phyloP scores from a whole-genome alignment of 495 filamentous ascomycete genomes.

The Aspergillus mulundensis region DNA sequence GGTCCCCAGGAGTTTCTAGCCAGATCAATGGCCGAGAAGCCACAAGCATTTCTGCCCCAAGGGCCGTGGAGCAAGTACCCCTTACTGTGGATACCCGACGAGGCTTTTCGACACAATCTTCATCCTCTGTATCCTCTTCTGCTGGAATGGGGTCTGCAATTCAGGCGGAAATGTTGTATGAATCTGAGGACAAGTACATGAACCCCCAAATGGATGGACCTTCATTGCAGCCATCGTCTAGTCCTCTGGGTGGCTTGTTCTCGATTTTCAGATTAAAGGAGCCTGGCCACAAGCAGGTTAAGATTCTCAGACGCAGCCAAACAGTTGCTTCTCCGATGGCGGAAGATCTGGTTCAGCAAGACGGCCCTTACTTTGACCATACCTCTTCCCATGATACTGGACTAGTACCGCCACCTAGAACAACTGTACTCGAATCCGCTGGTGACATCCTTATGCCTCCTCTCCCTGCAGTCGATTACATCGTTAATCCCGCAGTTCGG shows the following conservation, averaged over 20 bases:
- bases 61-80: conserved; percentile 6
- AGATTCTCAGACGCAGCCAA: conserved; percentile 75
- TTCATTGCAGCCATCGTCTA: conserved; percentile 19
- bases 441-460: conserved; percentile 89
- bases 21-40: conserved; percentile 24
- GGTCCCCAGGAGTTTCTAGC: conserved; percentile 39
- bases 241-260: conserved; percentile 57
- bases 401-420: conserved; percentile 73
- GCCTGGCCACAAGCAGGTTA: conserved; percentile 49
- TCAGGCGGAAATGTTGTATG: conserved; percentile 3
- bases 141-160: conserved; percentile 17
- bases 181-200: background rate
- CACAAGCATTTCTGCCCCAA: conserved; percentile 28
- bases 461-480: conserved; percentile 71
- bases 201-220: conserved; percentile 13
- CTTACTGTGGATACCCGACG: background rate
- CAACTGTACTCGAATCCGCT: conserved; percentile 91
- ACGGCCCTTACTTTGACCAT: conserved; percentile 36
- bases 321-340: conserved; percentile 49
- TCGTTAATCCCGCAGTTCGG: conserved; percentile 77
- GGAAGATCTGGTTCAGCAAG: conserved; percentile 17
- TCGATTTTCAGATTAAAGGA: conserved; percentile 57
- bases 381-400: conserved; percentile 34
- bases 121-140: background rate
- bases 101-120: background rate